A percentile compares a stretch with the other conserved stretches of the same genome.
Conservation (phyloP, 2,329 filamentous ascomycete species). For the Penicillium sp. region DNA sequence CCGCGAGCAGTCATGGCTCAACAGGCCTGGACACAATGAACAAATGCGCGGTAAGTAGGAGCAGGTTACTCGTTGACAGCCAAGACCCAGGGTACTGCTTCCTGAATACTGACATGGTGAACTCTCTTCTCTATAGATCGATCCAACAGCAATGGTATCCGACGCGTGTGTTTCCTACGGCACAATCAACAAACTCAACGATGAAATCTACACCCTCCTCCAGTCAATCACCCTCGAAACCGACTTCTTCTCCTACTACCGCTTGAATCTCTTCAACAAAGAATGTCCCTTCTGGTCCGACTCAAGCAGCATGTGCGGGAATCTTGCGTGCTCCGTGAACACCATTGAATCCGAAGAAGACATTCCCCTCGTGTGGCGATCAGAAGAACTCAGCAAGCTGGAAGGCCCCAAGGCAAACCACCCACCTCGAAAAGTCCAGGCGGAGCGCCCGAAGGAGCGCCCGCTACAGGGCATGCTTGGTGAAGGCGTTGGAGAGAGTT, state of each 20-base stretch:
- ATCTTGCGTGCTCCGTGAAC: slow-evolving; percentile 94
- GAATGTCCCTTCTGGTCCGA: slow-evolving; percentile 97
- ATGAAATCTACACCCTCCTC: slow-evolving; percentile 74
- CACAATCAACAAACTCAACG: slow-evolving; percentile 84
- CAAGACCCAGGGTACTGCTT: too few species aligned
- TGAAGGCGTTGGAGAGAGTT: slow-evolving; percentile 88
- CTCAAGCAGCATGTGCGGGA: slow-evolving; percentile 91
- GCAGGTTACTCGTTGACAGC: background rate
- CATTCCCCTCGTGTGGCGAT: slow-evolving; percentile 88
- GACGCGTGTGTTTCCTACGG: slow-evolving; percentile 95
- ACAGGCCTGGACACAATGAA: slow-evolving; percentile 47
- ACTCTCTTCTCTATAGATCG: slow-evolving; percentile 66
- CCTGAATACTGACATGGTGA: slow-evolving; percentile 14
- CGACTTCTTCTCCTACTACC: slow-evolving; percentile 98
- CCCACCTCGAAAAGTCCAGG: slow-evolving; percentile 75
- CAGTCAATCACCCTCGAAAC: slow-evolving; percentile 82
- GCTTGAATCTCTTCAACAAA: slow-evolving; percentile 92
- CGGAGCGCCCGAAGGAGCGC: slow-evolving; percentile 68
- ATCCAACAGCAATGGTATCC: slow-evolving; percentile 84
- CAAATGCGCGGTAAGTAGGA: slow-evolving; percentile 61
- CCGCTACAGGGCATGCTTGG: slow-evolving; percentile 85
- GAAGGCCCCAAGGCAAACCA: slow-evolving; percentile 91
- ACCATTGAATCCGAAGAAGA: slow-evolving; percentile 95
- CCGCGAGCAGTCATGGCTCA: slow-evolving; percentile 53
- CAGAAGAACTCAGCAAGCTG: slow-evolving; percentile 88